phyloP scores from a whole-genome alignment of 2,329 filamentous ascomycete genomes.

The Xylaria sp. region DNA sequence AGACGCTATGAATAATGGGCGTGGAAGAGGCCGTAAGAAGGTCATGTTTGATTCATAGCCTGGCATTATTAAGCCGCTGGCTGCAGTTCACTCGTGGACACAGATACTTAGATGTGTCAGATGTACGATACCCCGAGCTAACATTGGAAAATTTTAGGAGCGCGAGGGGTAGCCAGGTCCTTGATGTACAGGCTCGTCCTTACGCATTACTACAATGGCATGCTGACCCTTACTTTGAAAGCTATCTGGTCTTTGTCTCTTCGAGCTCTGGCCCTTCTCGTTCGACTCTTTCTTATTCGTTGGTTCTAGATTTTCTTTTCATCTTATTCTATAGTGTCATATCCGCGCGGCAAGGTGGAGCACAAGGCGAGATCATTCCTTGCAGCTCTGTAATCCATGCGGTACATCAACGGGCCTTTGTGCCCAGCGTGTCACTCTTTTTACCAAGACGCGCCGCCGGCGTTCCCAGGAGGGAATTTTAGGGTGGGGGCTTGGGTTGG shows the following conservation, averaged over 20 bases:
- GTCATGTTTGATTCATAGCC: conserved; percentile 63
- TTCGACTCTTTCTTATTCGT: background rate
- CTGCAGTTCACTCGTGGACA: conserved; percentile 7
- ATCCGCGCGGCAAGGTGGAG: conserved; percentile 79
- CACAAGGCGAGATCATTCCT: conserved; percentile 80
- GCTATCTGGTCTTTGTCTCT: background rate
- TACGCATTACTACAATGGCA: background rate
- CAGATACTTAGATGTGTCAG: conserved; percentile 13
- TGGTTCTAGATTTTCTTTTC: conserved; percentile 17
- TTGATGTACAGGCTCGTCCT: conserved; percentile 12
- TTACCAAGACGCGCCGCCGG: conserved; percentile 42
- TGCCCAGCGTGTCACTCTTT: conserved; percentile 38
- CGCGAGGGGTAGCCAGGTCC: conserved; percentile 11
- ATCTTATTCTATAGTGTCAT: conserved; percentile 9
- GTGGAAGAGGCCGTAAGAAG: conserved; percentile 61
- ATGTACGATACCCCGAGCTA: conserved; percentile 40
- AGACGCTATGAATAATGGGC: conserved; percentile 63
- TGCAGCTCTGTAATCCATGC: conserved; percentile 82
- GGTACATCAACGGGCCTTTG: conserved; percentile 63
- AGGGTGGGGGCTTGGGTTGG: conserved; percentile 47
- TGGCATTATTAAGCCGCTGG: background rate
- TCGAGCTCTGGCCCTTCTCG: background rate
- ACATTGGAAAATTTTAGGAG: conserved; percentile 31
- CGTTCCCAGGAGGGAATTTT: conserved; percentile 47
- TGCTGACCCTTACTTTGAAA: background rate